Base-by-base conservation (phyloP, 352 stramenopile genomes). In the Phytophthora hybrid region DNA sequence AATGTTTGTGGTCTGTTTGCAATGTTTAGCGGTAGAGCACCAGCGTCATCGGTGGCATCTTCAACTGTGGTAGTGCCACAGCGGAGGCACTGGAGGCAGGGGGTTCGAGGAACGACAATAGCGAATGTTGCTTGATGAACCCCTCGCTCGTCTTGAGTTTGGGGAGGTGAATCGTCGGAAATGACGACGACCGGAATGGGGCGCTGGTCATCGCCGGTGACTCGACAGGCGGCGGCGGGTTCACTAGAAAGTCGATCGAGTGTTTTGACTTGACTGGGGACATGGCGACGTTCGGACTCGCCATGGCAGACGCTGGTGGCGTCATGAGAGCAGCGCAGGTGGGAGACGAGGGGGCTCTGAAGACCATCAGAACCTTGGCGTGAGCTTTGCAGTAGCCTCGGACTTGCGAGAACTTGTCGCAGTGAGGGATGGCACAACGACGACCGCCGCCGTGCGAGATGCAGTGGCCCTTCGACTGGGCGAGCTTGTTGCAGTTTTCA, bases 341-440 rank as follows among this genome's bases (percentile, higher is more conserved):
- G 46, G 75, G 77, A 58, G 79, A 79, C 19, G 55, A 73, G 37
- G 71, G 63, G n/a, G 72, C 41, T 4, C 60, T 66, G 54, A 78
- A 71, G 46, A 74, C 71, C 66, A 79, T 79, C 9, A 86, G 53
- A 26, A 90, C 78, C 75, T 93, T 95, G 8, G 85, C 87, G 73
- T 93, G 88, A 23, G 87, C 85, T 73, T 93, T 95, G 76, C 88
- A 95, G 51, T 88, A 86, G 14, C 88, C 86, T 52, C 90, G 89
- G 49, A 95, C 87, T 62, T 95, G 86, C 21, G 86, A 91, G 73
- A 95, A 95, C 77, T 93, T 95, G 51, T 93, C 83, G 66, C 90
- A 97, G 39, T 88, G 74, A 11, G 78, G 70, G 31, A 92, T 77
- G 23, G 77, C 81, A 70, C 88, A 95, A 0, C 86, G 86, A 2